Evolutionary conservation across 2,329 filamentous ascomycete genomes (phyloP), one percentile per base, ranked within the genome.

Genomic region (Penicillium hordei): DNA sequence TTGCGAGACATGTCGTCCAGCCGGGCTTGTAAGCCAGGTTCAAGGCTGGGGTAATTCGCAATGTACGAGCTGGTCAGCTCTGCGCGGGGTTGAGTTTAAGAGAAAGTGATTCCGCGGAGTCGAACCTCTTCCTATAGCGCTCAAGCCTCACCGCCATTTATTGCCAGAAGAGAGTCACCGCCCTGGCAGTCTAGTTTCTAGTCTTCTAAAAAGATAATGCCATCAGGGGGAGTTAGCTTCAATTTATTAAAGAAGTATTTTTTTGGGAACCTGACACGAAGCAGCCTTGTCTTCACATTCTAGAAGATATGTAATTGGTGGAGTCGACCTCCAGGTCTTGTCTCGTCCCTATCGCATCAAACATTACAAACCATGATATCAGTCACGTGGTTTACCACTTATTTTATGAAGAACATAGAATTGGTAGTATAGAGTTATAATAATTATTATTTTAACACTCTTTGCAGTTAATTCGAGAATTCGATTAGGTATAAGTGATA

Each of bases 1-100:
- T 72, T 64, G 55, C 71, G 65, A 50, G 71, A 67, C 74, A 76
- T 76, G 49, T 52, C 64, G 12, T 25, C 39, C 23, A 27, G 27
- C 45, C 55, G 5, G 38, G 13, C 38, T 31, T n/a, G 15, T 9
- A 27, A 33, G 21, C 39, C 33, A 21, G n/a, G 15, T 15, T 21
- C n/a, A 15, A 15, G 27, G 8, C 34, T 42, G 21, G 8, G 27
- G 43, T 10, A 8, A 36, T 19, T 42, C 21, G 27, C 21, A 49
- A 31, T 25, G 10, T 19, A 34, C n/a, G 29, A 36, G 31, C 21
- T 23, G 6, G 29, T 36, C 36, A 52, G 43, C n/a, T 46, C 45
- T 39, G n/a, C 27, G 36, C 10, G 36, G 38, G 36, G 31, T 40
- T 52, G 36, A 27, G 27, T 53, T 19, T 33, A 19, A 25, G 19